Percentiles rank a stretch among this genome's conserved stretches.
phyloP scores from a whole-genome alignment of 202 grass and related monocot species.

The Carex arenaria region DNA sequence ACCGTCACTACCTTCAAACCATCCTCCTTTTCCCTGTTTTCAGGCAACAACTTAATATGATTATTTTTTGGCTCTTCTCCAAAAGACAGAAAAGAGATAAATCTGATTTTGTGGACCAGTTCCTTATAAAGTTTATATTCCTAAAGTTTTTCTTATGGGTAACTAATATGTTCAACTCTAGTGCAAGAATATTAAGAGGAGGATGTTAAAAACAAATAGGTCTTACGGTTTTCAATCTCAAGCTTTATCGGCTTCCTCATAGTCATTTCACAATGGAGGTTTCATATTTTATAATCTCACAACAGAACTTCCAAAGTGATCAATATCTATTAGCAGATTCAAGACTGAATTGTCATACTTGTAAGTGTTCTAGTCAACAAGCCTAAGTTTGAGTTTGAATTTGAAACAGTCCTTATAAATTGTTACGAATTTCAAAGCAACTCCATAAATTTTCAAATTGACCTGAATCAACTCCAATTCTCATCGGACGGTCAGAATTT shows the following conservation, averaged over 20 bases:
- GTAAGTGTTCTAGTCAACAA: not conserved
- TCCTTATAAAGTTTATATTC: not conserved
- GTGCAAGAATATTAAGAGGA: not conserved
- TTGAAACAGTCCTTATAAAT: too few species aligned
- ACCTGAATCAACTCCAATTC: too few species aligned
- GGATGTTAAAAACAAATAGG: not conserved
- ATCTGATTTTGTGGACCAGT: not conserved
- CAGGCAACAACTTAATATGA: not conserved
- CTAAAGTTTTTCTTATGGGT: not conserved
- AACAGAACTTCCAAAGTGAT: not conserved
- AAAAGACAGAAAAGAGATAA: not conserved
- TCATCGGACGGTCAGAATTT: too few species aligned
- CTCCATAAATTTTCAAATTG: too few species aligned
- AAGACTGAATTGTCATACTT: not conserved
- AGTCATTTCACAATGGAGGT: not conserved
- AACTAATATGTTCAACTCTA: not conserved
- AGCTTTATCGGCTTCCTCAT: not conserved
- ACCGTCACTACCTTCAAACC: slow-evolving; percentile 76
- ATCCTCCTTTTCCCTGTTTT: slow-evolving; percentile 74
- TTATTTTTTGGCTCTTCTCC: not conserved
- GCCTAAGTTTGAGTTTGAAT: too few species aligned
- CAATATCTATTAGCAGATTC: not conserved
- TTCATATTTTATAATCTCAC: not conserved
- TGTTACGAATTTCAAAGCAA: too few species aligned
- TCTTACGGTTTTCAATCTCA: not conserved